Base-by-base conservation (phyloP, 1,284 basidiomycete genomes). In the Moesziomyces sp. region DNA sequence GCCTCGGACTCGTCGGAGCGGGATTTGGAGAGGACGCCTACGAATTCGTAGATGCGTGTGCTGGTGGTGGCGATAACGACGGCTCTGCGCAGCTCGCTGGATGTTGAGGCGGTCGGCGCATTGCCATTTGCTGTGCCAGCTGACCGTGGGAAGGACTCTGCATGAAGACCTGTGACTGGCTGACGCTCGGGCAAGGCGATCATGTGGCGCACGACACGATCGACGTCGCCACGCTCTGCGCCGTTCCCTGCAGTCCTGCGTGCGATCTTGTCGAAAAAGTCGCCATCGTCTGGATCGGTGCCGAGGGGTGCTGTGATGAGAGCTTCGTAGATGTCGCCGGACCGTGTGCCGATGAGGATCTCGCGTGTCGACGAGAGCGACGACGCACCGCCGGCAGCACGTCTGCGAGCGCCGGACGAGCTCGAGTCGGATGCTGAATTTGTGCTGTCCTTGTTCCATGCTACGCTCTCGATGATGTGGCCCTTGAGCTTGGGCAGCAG, bases 41-140 rank as follows among this genome's bases (percentile, higher is more conserved):
- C 88, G 66, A 95, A 93, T 82, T 98, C 94, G 82, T 97, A 97
- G 78, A 98, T 91, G 60, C 95, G 88, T 6, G 92, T 91, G 28
- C 90, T 89, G 2, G 96, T 97, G 0, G 94, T 93, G 5, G 90
- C 90, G 11, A 97, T 87, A n/a, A 94, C 89, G 16, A 68, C 75
- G 6, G 75, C 60, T 63, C 46, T 54, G n/a, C 52, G 58, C 5
- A 52, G 46, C 18, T 52, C 65, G 49, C 48, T 66, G 13, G 53
- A 53, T 6, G 52, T 30, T 6, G 53, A 33, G 16, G 63, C n/a
- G 1, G 40, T n/a, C 19, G 51, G 21, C 38, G 38, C 38, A 7
- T 40, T 16, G 7, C 23, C 51, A 9, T 30, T 16, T 10, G 7
- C 6, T 18, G 45, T 4, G 19, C 49, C 49, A 18, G 46, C 8